A percentile compares a stretch with the other conserved stretches of the same genome.
phyloP scores from a whole-genome alignment of 2,329 filamentous ascomycete species.

The Didymella arachidicola region DNA sequence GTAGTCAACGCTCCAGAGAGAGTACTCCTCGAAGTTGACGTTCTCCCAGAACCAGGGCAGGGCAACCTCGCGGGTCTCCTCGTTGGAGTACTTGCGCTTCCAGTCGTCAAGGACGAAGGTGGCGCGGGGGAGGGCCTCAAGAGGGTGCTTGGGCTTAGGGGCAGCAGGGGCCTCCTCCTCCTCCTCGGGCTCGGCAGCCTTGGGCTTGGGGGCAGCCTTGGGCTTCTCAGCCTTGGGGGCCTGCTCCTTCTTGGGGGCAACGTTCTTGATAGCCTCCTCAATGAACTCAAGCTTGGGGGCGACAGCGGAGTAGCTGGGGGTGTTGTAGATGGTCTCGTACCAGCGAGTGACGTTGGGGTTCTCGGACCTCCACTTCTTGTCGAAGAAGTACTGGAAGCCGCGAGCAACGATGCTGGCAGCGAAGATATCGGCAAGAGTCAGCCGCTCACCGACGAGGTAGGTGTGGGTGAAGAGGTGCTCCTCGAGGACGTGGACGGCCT shows the following conservation, averaged over 20 bases:
- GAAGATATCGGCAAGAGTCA: conserved; percentile 96
- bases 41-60: conserved; percentile 99
- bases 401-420: conserved; percentile 78
- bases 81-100: conserved; percentile 99
- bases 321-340: conserved; percentile 93
- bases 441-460: conserved; percentile 95
- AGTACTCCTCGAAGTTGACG: conserved; percentile 93
- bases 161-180: conserved; percentile 67
- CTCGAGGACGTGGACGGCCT: conserved; percentile 78
- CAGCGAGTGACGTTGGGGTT: conserved; percentile 90
- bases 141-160: conserved; percentile 96
- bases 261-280: conserved; percentile 79
- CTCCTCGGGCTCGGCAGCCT: conserved; percentile 63
- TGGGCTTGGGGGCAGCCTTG: conserved; percentile 63
- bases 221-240: conserved; percentile 76
- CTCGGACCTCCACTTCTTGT: conserved; percentile 83
- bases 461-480: conserved; percentile 90
- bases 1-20: conserved; percentile 92
- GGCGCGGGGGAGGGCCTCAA: conserved; percentile 82
- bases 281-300: conserved; percentile 78
- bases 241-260: conserved; percentile 74
- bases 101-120: conserved; percentile 90
- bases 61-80: conserved; percentile 79
- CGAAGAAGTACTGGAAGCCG: conserved; percentile 93
- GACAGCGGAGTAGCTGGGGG: conserved; percentile 86